A percentile compares a stretch with the other conserved stretches of the same genome.
phyloP scores from a whole-genome alignment of 2,329 filamentous ascomycete species.

The Trichoderma guizhouense region DNA sequence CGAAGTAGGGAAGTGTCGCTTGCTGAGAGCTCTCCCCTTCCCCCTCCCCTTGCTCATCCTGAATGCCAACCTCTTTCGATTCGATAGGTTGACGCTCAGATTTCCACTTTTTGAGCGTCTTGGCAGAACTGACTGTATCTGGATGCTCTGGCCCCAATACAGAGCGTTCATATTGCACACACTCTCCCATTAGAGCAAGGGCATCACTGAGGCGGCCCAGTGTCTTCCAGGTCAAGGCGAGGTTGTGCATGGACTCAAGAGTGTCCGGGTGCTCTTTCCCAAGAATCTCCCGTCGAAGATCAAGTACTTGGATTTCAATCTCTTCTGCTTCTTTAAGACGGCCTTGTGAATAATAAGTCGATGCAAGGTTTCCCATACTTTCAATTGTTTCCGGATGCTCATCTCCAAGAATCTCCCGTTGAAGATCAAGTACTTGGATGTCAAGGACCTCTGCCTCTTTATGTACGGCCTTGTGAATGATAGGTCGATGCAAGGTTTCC shows the following conservation, averaged over 20 bases:
- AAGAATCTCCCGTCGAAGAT: neutral
- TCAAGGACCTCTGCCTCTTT: slow-evolving; percentile 20
- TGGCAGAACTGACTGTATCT: accelerated
- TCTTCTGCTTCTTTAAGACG: neutral
- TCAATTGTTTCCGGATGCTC: slow-evolving; percentile 8
- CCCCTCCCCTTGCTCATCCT: slow-evolving; percentile 75
- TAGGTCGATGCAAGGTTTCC: slow-evolving; percentile 8
- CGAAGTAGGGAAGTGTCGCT: neutral
- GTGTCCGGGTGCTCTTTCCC: slow-evolving; percentile 8
- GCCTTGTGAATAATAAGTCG: neutral
- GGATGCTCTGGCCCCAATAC: neutral
- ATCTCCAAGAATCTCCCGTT: slow-evolving; percentile 22
- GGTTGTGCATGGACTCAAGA: no score
- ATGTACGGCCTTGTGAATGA: slow-evolving; percentile 23
- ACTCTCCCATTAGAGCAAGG: neutral
- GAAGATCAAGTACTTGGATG: slow-evolving; percentile 18
- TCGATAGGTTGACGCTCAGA: neutral
- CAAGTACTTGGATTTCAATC: neutral
- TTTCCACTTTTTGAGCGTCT: neutral
- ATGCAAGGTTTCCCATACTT: neutral
- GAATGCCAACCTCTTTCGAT: slow-evolving; percentile 24
- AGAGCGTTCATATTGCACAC: neutral
- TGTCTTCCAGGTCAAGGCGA: neutral
- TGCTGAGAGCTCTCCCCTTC: no score
- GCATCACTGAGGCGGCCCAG: neutral